Base-by-base conservation (phyloP, 2,329 filamentous ascomycete species). In the Monosporascus sp. region DNA sequence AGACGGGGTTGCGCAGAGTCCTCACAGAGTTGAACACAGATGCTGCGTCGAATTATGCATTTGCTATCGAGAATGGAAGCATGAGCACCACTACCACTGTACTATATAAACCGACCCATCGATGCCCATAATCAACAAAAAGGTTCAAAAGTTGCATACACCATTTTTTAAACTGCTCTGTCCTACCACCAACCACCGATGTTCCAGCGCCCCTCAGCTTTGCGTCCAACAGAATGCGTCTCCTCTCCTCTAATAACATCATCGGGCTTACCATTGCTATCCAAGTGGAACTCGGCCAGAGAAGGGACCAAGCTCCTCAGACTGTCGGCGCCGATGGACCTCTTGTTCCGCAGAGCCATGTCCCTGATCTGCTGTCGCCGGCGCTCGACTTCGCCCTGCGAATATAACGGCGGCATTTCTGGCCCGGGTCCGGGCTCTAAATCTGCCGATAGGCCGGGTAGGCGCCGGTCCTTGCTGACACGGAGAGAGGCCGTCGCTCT, bases 291-390 rank as follows among this genome's bases (percentile, higher is more conserved):
- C 45, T 54, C 57, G 11, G 42, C 51, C 48, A 65, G 56, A 18
- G 62, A 63, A 25, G 64, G 64, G 20, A 67, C 63, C 20, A 67
- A 53, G 47, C 64, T 65, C 57, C 63, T 66, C 31, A 67, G 53
- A 36, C 60, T 65, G 27, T 66, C 62, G 6, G 61, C 54, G n/a
- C 62, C 63, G 37, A 66, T 65, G 17, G 62, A 66, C 37, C 64
- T 56, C 54, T 60, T 57, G 50, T 67, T 66, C 3, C 59, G 61
- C 47, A 65, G 46, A 18, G 64, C 64, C 6, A 57, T 55, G 31
- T 66, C 61, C 18, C 60, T 59, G 39, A 66, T 56, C 34, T 51
- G 11, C 39, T 64, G 58, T 5, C 62, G 58, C 27, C 57, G 56
- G 18, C 54, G 56, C 27, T 58, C 58, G 9, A 62, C 57, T 15